phyloP scores from a whole-genome alignment of 441 rosid species.

The Pelargonium cotyledonis region DNA sequence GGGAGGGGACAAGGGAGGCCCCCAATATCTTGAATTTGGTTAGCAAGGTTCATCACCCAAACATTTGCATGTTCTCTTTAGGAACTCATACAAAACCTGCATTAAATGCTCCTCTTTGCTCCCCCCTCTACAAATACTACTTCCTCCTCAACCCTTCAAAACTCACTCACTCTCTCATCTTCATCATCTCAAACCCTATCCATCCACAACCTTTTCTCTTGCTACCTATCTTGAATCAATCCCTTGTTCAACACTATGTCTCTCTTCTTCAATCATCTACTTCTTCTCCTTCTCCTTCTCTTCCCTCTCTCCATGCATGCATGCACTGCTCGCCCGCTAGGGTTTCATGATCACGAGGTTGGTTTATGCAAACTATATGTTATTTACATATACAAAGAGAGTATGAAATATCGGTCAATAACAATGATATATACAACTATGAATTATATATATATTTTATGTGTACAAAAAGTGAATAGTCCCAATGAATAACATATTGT shows the following conservation, averaged over 20 bases:
- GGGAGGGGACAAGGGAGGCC: conserved; percentile 36
- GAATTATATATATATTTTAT: too few relatives aligned
- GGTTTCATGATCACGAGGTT: conserved; percentile 12
- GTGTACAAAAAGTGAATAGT: too few relatives aligned
- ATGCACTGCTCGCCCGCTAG: conserved; percentile 43
- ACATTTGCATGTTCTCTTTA: conserved; percentile 63
- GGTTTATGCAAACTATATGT: background rate
- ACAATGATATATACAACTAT: too few relatives aligned
- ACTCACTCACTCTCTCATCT: background rate
- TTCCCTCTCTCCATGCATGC: conserved; percentile 36
- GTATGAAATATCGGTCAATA: too few relatives aligned
- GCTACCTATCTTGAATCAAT: background rate
- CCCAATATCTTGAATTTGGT: conserved; percentile 31
- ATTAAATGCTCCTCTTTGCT: conserved; percentile 45
- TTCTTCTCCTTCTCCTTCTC: conserved; percentile 19
- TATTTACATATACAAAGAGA: background rate
- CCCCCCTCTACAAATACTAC: conserved; percentile 31
- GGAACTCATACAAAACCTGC: conserved; percentile 39
- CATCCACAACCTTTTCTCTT: background rate
- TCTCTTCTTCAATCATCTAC: conserved; percentile 9
- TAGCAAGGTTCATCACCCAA: conserved; percentile 33
- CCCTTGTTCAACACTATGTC: background rate
- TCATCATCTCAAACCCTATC: background rate
- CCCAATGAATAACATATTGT: too few relatives aligned
- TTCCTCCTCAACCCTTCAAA: background rate